Evolutionary conservation across 225 moss, liverwort and hornwort genomes (phyloP).

Genomic region (Ulota crispa): DNA sequence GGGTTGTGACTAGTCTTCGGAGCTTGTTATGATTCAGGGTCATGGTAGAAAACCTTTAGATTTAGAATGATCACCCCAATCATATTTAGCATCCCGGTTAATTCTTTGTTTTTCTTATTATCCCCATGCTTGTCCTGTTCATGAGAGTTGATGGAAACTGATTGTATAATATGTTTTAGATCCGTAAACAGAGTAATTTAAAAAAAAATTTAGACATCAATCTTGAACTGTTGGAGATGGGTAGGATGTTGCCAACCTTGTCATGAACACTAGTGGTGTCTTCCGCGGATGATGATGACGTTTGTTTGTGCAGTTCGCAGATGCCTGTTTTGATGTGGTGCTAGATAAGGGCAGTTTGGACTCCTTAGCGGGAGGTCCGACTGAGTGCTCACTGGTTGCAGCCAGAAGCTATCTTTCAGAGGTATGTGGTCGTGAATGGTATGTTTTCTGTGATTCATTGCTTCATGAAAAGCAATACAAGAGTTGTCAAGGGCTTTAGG

Average conservation of each 20-base stretch:
- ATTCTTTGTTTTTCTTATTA: not conserved
- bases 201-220: not conserved
- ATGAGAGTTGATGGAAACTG: not conserved
- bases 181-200: not conserved
- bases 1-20: not conserved
- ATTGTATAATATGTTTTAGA: not conserved
- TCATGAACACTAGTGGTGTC: not conserved
- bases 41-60: not conserved
- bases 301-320: conserved; percentile 64
- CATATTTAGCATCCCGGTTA: not conserved
- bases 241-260: not conserved
- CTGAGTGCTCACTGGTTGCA: conserved; percentile 40
- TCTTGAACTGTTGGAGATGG: not conserved
- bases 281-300: not conserved
- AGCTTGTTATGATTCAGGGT: not conserved
- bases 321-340: conserved; percentile 71
- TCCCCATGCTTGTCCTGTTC: not conserved
- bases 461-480: not conserved
- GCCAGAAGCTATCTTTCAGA: conserved; percentile 73
- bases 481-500: no score
- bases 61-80: not conserved
- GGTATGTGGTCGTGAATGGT: conserved; percentile 43
- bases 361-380: conserved; percentile 61
- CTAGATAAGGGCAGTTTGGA: conserved; percentile 91
- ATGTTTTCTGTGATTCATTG: not conserved